Evolutionary conservation across 208 protist species (phyloP).

Genomic region (Angomonas ambiguus): DNA sequence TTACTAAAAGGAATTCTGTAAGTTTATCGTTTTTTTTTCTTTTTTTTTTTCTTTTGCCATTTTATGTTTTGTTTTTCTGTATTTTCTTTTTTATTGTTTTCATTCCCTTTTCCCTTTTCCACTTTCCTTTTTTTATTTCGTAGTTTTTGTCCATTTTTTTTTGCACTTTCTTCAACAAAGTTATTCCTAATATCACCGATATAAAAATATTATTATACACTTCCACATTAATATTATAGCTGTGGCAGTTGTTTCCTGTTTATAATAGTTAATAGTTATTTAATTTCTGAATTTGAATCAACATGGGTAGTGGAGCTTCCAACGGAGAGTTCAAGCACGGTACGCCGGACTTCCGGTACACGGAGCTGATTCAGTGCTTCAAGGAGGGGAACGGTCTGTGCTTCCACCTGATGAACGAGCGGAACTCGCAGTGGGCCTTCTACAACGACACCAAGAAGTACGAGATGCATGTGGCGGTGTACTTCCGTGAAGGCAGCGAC

Average conservation of each 20-base stretch:
- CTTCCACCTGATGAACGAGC: constrained; percentile 63
- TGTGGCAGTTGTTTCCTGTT: no score
- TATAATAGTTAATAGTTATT: no score
- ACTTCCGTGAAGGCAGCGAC: constrained; percentile 52
- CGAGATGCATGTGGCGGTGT: constrained; percentile 66
- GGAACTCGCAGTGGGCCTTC: constrained; percentile 55
- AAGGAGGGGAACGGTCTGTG: constrained; percentile 68
- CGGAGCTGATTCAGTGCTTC: constrained; percentile 68
- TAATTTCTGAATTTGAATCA: no score
- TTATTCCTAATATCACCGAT: neutral
- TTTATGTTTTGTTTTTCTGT: constrained; percentile 11
- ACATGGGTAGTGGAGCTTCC: constrained; percentile 77
- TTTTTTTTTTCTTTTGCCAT: neutral
- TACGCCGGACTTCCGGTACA: constrained; percentile 58
- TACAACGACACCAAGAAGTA: constrained; percentile 79
- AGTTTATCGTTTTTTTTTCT: neutral
- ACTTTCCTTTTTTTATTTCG: constrained; percentile 7
- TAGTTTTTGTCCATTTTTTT: neutral
- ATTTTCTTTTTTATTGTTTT: constrained; percentile 8
- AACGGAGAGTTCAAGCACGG: constrained; percentile 36
- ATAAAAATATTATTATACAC: neutral
- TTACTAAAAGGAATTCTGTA: constrained; percentile 11
- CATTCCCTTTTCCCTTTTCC: neutral
- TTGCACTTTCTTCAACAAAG: neutral
- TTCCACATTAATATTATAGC: no score